Evolutionary conservation across 495 filamentous ascomycete genomes (phyloP), one percentile per base, ranked within the genome.

Genomic region (Echria macrotheca): DNA sequence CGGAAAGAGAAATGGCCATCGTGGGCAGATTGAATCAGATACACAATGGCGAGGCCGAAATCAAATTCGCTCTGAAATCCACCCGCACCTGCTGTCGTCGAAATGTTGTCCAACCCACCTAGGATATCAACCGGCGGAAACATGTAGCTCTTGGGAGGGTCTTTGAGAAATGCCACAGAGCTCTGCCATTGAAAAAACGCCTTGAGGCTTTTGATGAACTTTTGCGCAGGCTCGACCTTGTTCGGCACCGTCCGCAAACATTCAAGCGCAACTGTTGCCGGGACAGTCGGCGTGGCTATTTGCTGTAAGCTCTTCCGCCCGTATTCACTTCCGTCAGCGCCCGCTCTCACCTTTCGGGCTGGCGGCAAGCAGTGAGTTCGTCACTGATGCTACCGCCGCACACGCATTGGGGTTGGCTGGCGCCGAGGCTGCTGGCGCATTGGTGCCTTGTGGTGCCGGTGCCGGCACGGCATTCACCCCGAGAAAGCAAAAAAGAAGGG

Each of bases 11-110:
- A 66, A 44, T 80, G 76, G 2, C 73, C 72, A 54, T 80, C 76
- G 47, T 79, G 65, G 1, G 75, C 74, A 0, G 67, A 65, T 5
- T 42, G 35, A n/a, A 76, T 54, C 4, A 74, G 58, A 6, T 60
- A 44, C 19, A 56, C 52, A 12, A 79, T 60, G 7, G 70, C 70
- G 7, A 69, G 36, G 19, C 77, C 73, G 53, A 79, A 77, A 4
- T 79, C 71, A 46, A 70, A 78, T 50, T 80, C 75, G 39, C 64
- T 76, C 12, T 49, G 57, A 49, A 68, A 80, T 10, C 44, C 53
- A 7, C 62, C 65, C n/a, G 43, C 41, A 10, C 42, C 37, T 11
- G 52, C 57, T 5, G 45, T 65, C 5, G 42, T 43, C 7, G 50
- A 33, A 44, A 76, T 69, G 5, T 53, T 49, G 44, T 70, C 64